phyloP scores from a whole-genome alignment of 2,329 filamentous ascomycete genomes.

The Cercospora janseana region DNA sequence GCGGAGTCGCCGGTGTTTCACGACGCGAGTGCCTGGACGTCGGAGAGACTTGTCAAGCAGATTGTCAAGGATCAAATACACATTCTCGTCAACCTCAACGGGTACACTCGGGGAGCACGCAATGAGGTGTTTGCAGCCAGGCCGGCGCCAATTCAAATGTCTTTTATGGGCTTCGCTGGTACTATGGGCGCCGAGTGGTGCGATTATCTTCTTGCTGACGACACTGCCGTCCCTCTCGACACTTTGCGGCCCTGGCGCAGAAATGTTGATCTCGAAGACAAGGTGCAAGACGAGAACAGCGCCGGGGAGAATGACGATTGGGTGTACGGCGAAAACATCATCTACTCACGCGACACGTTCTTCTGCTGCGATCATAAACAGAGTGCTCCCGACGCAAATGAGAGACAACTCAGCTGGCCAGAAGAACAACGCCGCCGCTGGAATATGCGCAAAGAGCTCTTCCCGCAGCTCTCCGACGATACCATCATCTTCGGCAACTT shows the following conservation, averaged over 20 bases:
- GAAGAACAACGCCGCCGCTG: slow-evolving; percentile 79
- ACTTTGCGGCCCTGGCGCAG: slow-evolving; percentile 77
- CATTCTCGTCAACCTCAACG: slow-evolving; percentile 95
- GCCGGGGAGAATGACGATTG: slow-evolving; percentile 67
- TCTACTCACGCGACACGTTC: slow-evolving; percentile 91
- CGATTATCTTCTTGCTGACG: slow-evolving; percentile 90
- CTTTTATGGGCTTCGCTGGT: slow-evolving; percentile 98
- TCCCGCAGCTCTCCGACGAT: slow-evolving; percentile 77
- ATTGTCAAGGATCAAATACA: slow-evolving; percentile 87
- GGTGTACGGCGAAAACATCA: slow-evolving; percentile 96
- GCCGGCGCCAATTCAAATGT: slow-evolving; percentile 96
- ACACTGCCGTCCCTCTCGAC: slow-evolving; percentile 76
- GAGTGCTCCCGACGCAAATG: slow-evolving; percentile 71
- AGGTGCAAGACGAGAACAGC: slow-evolving; percentile 60
- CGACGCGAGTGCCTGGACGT: slow-evolving; percentile 82
- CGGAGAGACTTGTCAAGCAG: slow-evolving; percentile 79
- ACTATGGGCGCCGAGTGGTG: slow-evolving; percentile 97
- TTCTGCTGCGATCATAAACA: slow-evolving; percentile 98
- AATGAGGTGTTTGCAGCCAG: slow-evolving; percentile 97
- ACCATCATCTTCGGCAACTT: slow-evolving; percentile 94
- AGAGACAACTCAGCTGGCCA: slow-evolving; percentile 71
- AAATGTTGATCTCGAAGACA: slow-evolving; percentile 72
- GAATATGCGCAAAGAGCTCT: slow-evolving; percentile 90
- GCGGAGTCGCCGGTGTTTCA: slow-evolving; percentile 85
- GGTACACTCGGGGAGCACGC: slow-evolving; percentile 91